Evolutionary conservation across 176 grass and related monocot species (phyloP), one percentile per base, ranked within the genome.

Genomic region (Typha latifolia): DNA sequence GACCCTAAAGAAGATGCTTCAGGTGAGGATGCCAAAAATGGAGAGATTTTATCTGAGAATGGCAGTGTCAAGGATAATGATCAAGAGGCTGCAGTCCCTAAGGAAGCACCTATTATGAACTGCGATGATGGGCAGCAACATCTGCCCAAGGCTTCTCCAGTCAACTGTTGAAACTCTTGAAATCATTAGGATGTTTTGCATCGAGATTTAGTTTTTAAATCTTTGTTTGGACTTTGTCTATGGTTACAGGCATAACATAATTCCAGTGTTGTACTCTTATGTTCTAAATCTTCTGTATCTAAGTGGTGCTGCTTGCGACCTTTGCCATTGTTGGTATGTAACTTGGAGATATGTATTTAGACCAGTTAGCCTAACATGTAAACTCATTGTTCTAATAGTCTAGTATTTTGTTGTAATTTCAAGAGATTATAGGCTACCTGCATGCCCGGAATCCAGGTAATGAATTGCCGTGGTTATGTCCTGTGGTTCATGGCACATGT

Each of bases 111-210:
- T 34, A 15, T 26, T 27, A 23, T 26, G 15, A 74, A 52, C 16
- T 65, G 9, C 7, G 48, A 32, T 14, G 62, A 74, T n/a, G 71
- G 61, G 12, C 19, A 51, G 20, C 19, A 51, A 15, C 72, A 65
- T 74, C 14, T 9, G 16, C 62, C 72, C 0, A 14, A 21, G 48
- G 14, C 70, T 16, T 65, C 67, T 1, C 67, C 50, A 9, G 27
- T 34, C 14, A 69, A 69, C 49, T 69, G 49, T 18, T 55, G 49
- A 65, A 43, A n/a, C 48, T 74, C 21, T 6, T 51, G 22, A 26
- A 69, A 26, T 18, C 19, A 27, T 51, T 27, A 29, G 23, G n/a
- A 59, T 59, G 14, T 16, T 59, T 59, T 57, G 16, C 16, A 43
- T 10, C 37, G 7, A 43, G 37, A 43, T 43, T 57, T 19, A n/a